A percentile compares a stretch with the other conserved stretches of the same genome.
phyloP scores from a whole-genome alignment of 2,329 filamentous ascomycete species.

The Sphaceloma murrayae region DNA sequence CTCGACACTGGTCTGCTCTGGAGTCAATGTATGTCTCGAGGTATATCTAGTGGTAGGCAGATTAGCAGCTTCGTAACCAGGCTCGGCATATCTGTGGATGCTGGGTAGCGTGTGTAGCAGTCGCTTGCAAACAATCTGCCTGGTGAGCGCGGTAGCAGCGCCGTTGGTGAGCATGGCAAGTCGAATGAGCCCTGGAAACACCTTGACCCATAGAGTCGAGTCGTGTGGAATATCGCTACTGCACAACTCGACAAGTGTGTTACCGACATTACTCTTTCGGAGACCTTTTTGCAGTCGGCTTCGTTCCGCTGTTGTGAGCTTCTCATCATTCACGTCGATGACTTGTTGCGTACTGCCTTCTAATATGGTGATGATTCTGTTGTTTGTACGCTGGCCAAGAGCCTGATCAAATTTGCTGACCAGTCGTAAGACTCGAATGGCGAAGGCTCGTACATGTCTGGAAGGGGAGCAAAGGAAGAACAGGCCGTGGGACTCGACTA shows the following conservation, averaged over 20 bases:
- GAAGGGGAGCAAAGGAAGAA: conserved; percentile 98
- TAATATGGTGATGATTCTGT: conserved; percentile 77
- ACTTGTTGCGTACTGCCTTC: conserved; percentile 82
- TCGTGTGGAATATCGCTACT: conserved; percentile 94
- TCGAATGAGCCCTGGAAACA: conserved; percentile 89
- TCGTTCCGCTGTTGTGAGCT: conserved; percentile 80
- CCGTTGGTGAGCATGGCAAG: conserved; percentile 86
- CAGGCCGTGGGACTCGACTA: conserved; percentile 89
- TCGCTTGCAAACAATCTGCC: conserved; percentile 86
- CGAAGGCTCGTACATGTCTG: conserved; percentile 75
- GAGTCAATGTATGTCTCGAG: conserved; percentile 18
- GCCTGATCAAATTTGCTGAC: conserved; percentile 91
- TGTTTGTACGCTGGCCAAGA: conserved; percentile 61
- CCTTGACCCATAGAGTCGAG: conserved; percentile 91
- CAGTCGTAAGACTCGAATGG: conserved; percentile 81
- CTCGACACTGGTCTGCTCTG: conserved; percentile 78
- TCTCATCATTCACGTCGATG: conserved; percentile 86
- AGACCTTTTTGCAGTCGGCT: conserved; percentile 86
- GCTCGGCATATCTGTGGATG: conserved; percentile 70
- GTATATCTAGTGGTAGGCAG: conserved; percentile 23
- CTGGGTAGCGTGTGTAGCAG: conserved; percentile 86
- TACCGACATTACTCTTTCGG: conserved; percentile 71
- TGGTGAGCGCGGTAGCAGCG: conserved; percentile 79
- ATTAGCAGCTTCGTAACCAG: conserved; percentile 47
- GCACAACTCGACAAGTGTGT: conserved; percentile 84